Evolutionary conservation across 2,329 filamentous ascomycete species (phyloP).

Genomic region (Aspergillus sp.): DNA sequence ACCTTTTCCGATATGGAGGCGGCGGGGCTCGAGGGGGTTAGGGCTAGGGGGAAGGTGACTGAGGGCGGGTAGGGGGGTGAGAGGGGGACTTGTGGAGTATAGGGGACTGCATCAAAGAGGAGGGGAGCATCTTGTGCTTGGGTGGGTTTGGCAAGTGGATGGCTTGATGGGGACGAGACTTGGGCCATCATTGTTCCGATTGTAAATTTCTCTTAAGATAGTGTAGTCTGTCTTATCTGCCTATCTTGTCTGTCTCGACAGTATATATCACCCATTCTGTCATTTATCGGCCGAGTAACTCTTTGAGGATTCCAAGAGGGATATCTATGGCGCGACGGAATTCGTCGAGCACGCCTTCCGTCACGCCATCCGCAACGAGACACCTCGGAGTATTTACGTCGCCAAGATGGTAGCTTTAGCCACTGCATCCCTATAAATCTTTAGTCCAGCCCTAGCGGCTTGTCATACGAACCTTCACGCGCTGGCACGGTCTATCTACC

Average conservation of each 20-base stretch:
- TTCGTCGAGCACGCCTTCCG: slow-evolving; percentile 9
- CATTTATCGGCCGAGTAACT: background rate
- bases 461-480: background rate
- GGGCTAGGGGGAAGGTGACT: slow-evolving; percentile 2
- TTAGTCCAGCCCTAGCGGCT: background rate
- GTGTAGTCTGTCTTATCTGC: too few relatives aligned
- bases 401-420: background rate
- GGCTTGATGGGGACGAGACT: background rate
- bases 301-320: too few relatives aligned
- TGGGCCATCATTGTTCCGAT: too few relatives aligned
- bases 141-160: too few relatives aligned
- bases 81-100: background rate
- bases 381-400: background rate
- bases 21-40: background rate
- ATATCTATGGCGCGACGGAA: slow-evolving; percentile 2
- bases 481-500: background rate
- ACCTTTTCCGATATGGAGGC: background rate
- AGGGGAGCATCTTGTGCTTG: background rate
- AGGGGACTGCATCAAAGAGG: background rate
- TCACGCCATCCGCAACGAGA: slow-evolving; percentile 4
- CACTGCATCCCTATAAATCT: background rate
- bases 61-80: background rate
- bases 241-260: too few relatives aligned
- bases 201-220: too few relatives aligned
- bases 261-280: too few relatives aligned